These are phyloP conservation scores for Fusarium acutatum DNA, from an alignment of 2,329 filamentous ascomycete genomes.

Conservation along the genomic window DNA sequence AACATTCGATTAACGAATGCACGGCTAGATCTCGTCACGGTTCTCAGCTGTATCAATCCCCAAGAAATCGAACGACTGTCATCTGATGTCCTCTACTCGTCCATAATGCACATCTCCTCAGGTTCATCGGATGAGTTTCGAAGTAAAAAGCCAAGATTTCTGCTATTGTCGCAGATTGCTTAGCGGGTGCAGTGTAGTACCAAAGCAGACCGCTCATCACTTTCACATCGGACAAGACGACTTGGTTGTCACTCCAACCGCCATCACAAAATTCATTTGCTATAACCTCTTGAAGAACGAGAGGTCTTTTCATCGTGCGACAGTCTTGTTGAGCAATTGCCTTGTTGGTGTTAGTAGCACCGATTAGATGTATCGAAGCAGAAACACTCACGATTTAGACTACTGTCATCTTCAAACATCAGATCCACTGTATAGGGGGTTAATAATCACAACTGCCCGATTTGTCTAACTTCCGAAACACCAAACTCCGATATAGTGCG, in stretches of 20 bases:
- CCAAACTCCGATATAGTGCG: not conserved
- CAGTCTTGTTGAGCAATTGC: not conserved
- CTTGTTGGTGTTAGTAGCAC: not conserved
- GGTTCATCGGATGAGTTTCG: slow-evolving; percentile 6
- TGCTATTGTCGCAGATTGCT: slow-evolving; percentile 26
- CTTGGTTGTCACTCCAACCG: slow-evolving; percentile 5
- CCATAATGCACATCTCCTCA: not conserved
- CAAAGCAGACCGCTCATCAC: slow-evolving; percentile 20
- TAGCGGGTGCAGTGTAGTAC: not conserved
- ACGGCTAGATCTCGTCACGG: slow-evolving; percentile 25
- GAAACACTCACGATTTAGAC: not conserved
- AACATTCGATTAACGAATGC: not conserved
- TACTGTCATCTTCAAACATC: not conserved
- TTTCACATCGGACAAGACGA: slow-evolving; percentile 3
- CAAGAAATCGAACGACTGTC: slow-evolving; percentile 34
- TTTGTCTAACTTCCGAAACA: not conserved
- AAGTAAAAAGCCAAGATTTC: slow-evolving; percentile 16
- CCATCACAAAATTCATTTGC: not conserved
- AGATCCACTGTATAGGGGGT: not conserved
- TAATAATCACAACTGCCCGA: not conserved
- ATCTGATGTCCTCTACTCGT: slow-evolving; percentile 7
- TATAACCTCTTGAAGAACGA: not conserved
- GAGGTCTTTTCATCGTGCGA: not conserved
- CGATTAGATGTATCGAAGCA: not conserved
- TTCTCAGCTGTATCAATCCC: not conserved